A percentile compares a stretch with the other conserved stretches of the same genome.
Conservation (phyloP, 805 yeast species). For the Zygosaccharomyces gambellarensis region DNA sequence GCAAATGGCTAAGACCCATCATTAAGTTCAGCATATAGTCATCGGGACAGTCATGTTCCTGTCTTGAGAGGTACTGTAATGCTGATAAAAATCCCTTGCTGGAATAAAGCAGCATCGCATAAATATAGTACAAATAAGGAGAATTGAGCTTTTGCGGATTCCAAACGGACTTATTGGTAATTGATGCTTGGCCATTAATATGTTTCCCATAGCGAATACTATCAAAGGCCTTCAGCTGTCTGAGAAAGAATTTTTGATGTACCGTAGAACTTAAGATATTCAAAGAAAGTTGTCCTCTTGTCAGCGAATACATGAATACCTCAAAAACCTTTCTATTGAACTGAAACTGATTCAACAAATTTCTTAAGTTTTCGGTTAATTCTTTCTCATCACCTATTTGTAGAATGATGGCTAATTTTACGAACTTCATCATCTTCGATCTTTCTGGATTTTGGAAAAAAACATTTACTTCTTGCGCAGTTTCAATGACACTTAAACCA, state of each 20-base stretch:
- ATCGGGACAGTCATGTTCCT: slow-evolving; percentile 58
- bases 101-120: slow-evolving; percentile 74
- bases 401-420: slow-evolving; percentile 57
- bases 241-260: slow-evolving; percentile 82
- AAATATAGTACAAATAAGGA: slow-evolving; percentile 71
- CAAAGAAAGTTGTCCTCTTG: slow-evolving; percentile 51
- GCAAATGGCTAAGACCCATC: slow-evolving; percentile 76
- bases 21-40: slow-evolving; percentile 78
- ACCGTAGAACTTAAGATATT: slow-evolving; percentile 68
- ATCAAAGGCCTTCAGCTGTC: slow-evolving; percentile 89
- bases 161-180: slow-evolving; percentile 47
- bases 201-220: slow-evolving; percentile 49
- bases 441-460: slow-evolving; percentile 62
- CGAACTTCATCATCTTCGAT: slow-evolving; percentile 56
- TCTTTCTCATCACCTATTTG: slow-evolving; percentile 48
- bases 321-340: slow-evolving; percentile 67
- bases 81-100: slow-evolving; percentile 82
- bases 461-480: slow-evolving; percentile 73
- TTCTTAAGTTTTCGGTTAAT: slow-evolving; percentile 56
- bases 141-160: slow-evolving; percentile 43
- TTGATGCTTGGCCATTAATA: slow-evolving; percentile 75
- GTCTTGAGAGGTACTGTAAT: slow-evolving; percentile 67
- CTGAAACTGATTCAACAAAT: slow-evolving; percentile 61
- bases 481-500: slow-evolving; percentile 64
- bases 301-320: slow-evolving; percentile 61